Base-by-base conservation (phyloP, 1,284 basidiomycete genomes). In the Grifola frondosa region DNA sequence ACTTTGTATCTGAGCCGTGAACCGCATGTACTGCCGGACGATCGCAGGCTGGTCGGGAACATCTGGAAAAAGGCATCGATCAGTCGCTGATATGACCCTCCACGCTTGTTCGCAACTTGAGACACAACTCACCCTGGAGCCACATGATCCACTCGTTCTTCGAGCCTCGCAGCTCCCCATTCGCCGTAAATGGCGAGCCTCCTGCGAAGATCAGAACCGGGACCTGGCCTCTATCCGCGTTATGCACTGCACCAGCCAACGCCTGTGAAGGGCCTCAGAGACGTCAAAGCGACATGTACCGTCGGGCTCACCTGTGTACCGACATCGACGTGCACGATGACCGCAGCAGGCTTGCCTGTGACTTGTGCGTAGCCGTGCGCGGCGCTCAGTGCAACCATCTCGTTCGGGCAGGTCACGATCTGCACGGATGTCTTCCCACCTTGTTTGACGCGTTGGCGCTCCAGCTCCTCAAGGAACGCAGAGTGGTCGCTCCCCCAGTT, bases 401-500 rank as follows among this genome's bases (percentile, higher is more conserved):
- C 84, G 46, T 84, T 84, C 0, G 84, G 83, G 49, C 78, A 81
- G 3, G 78, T 85, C 20, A 85, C 66, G 40, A 87, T 74, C 44
- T 68, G 58, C 16, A 73, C 65, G 2, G 60, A 41, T 2, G 74
- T 74, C 34, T 64, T 57, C 5, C 70, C 70, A 6, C 52, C 53
- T 21, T 65, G 46, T 12, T 60, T 62, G 15, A 61, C 56, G 3
- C 77, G 68, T 50, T 81, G 78, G n/a, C 78, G 67, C 46, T 75
- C 71, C 13, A 84, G 68, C 28, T 85, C 84, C 55, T 86, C 84
- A 15, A 86, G 68, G 10, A 87, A 60, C 1, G 77, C 80, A 1
- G 82, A 80, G 54, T 86, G 83, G 52, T 85, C 83, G 1, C 80
- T 83, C 4, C 81, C 83, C 80, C 82, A 85, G 62, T 87, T 86